A percentile compares a stretch with the other conserved stretches of the same genome.
Evolutionary conservation across 805 yeast genomes (phyloP).

Genomic region (Kazachstania bromeliacearum): DNA sequence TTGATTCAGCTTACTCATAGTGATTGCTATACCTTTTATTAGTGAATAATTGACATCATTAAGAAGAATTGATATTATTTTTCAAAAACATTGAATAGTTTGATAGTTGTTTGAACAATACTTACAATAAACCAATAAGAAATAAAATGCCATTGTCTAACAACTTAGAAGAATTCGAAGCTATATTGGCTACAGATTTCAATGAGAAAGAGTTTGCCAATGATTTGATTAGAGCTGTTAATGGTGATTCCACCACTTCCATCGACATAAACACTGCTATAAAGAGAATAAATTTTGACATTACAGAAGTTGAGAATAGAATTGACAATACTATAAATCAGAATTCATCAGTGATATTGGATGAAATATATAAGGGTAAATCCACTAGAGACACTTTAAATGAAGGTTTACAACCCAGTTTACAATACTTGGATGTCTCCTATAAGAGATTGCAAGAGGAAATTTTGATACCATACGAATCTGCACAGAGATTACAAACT

Average conservation of each 20-base stretch:
- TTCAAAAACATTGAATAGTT: no score
- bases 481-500: slow-evolving; percentile 22
- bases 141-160: slow-evolving; percentile 4
- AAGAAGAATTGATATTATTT: no score
- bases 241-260: slow-evolving; percentile 11
- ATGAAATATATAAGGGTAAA: slow-evolving; percentile 16
- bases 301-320: slow-evolving; percentile 20
- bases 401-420: slow-evolving; percentile 15
- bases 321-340: slow-evolving; percentile 15
- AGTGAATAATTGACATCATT: no score
- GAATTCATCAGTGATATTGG: slow-evolving; percentile 18
- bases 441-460: slow-evolving; percentile 25
- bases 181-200: slow-evolving; percentile 15
- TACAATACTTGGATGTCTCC: slow-evolving; percentile 24
- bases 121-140: background rate
- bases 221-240: slow-evolving; percentile 18
- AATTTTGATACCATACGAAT: slow-evolving; percentile 23
- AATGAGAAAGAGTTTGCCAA: slow-evolving; percentile 17
- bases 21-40: no score
- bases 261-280: slow-evolving; percentile 25
- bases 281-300: slow-evolving; percentile 23
- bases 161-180: slow-evolving; percentile 21
- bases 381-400: slow-evolving; percentile 9
- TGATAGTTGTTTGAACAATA: background rate
- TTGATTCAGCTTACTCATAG: no score